Percentiles rank a stretch among this genome's conserved stretches.
phyloP scores from a whole-genome alignment of 495 filamentous ascomycete species.

The Aspergillus egyptiacus region DNA sequence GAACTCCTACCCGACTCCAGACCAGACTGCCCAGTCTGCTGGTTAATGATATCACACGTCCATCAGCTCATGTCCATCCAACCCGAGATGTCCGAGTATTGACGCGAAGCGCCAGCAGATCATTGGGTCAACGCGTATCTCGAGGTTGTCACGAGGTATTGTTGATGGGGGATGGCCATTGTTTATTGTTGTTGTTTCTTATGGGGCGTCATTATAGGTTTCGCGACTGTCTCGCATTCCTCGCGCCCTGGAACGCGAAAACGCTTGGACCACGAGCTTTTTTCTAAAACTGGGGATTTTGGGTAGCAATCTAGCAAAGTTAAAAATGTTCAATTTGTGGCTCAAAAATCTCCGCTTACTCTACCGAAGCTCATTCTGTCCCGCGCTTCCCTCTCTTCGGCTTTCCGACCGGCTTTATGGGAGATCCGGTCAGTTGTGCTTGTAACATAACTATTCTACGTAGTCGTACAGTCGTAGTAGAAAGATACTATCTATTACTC shows the following conservation, averaged over 20 bases:
- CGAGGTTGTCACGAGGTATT: not conserved
- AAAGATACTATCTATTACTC: too few species aligned
- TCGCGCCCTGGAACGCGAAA: slow-evolving; percentile 17
- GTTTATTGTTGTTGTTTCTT: slow-evolving; percentile 6
- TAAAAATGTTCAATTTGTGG: too few species aligned
- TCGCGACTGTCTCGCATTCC: slow-evolving; percentile 22
- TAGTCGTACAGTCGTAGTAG: too few species aligned
- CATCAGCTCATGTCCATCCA: not conserved
- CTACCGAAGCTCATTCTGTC: not conserved
- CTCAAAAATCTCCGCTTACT: not conserved
- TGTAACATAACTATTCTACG: too few species aligned
- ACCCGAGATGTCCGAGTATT: slow-evolving; percentile 5
- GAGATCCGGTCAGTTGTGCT: too few species aligned
- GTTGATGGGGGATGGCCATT: slow-evolving; percentile 1
- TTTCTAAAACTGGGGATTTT: slow-evolving; percentile 11
- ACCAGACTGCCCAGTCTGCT: not conserved
- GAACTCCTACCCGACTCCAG: too few species aligned
- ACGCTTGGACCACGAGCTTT: slow-evolving; percentile 16
- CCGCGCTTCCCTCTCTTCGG: not conserved
- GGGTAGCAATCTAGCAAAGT: slow-evolving; percentile 10
- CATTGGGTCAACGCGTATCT: slow-evolving; percentile 21
- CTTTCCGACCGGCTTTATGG: not conserved
- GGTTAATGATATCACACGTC: slow-evolving; percentile 4
- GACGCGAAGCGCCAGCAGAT: slow-evolving; percentile 21
- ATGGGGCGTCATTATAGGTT: slow-evolving; percentile 3